Evolutionary conservation across 73 alveolate genomes (phyloP).

Genomic region (Uronychia binucleata): DNA sequence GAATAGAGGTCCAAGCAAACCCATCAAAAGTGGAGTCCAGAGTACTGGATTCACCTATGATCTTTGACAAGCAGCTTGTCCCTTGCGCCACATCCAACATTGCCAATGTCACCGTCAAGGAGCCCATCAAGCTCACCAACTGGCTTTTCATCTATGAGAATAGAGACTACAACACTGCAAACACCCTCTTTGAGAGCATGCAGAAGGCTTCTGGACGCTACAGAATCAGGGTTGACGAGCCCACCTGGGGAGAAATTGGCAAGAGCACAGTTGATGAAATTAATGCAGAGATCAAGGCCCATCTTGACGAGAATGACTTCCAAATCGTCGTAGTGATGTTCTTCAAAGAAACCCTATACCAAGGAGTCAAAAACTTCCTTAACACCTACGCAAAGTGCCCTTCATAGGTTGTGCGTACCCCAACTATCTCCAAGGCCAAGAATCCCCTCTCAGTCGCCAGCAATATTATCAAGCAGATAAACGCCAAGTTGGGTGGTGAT

Average conservation of each 20-base stretch:
- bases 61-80: neutral
- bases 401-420: slow-evolving; percentile 33
- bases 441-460: slow-evolving; percentile 23
- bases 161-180: neutral
- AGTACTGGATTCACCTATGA: slow-evolving; percentile 28
- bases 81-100: neutral
- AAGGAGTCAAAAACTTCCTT: slow-evolving; percentile 39
- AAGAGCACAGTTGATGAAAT: neutral
- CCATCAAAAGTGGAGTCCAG: slow-evolving; percentile 37
- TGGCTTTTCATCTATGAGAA: slow-evolving; percentile 1
- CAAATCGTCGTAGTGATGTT: slow-evolving; percentile 23
- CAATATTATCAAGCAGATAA: slow-evolving; percentile 51
- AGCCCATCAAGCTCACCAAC: slow-evolving; percentile 16
- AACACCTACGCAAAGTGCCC: slow-evolving; percentile 42
- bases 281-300: neutral
- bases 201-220: neutral
- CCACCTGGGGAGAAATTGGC: neutral
- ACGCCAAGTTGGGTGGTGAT: slow-evolving; percentile 60
- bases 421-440: slow-evolving; percentile 22
- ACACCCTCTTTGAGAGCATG: neutral
- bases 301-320: slow-evolving; percentile 17
- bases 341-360: slow-evolving; percentile 39
- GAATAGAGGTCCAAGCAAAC: slow-evolving; percentile 19
- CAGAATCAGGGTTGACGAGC: neutral
- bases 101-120: neutral